Conservation (phyloP, 192 early-diverging fungal species). For the Entomortierella chlamydospora region DNA sequence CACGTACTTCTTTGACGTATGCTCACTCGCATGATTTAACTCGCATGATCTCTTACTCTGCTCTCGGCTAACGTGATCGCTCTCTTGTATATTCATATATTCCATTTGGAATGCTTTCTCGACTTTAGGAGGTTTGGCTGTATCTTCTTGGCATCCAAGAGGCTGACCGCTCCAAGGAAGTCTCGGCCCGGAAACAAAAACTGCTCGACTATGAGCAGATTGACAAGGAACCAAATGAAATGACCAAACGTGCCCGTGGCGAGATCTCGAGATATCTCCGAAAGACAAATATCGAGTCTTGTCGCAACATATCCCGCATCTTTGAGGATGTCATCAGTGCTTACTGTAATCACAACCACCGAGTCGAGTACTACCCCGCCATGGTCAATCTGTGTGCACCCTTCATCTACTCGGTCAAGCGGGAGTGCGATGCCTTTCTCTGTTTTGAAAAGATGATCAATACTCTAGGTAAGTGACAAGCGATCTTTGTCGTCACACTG, state of each 20-base stretch:
- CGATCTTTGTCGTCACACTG: neutral
- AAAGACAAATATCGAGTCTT: constrained; percentile 63
- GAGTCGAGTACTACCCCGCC: constrained; percentile 80
- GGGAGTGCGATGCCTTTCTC: constrained; percentile 84
- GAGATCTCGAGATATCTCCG: constrained; percentile 77
- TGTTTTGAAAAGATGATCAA: constrained; percentile 85
- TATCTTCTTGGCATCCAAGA: constrained; percentile 86
- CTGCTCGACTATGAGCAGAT: constrained; percentile 75
- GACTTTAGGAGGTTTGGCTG: constrained; percentile 83
- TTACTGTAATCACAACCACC: constrained; percentile 83
- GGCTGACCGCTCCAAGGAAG: constrained; percentile 77
- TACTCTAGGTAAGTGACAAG: constrained; percentile 63
- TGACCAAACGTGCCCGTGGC: constrained; percentile 83
- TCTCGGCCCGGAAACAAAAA: constrained; percentile 55
- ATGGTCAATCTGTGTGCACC: constrained; percentile 85
- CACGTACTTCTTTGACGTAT: no score
- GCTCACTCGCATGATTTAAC: constrained; percentile 9
- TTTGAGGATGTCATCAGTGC: constrained; percentile 90
- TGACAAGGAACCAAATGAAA: constrained; percentile 74
- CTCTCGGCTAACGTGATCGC: constrained; percentile 13
- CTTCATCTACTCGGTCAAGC: constrained; percentile 78
- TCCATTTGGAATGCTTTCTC: constrained; percentile 2
- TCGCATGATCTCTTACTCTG: neutral
- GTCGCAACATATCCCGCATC: constrained; percentile 48
- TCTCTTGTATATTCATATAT: constrained; percentile 7